Percentiles rank a stretch among this genome's conserved stretches.
Evolutionary conservation across 805 yeast species (phyloP).

Genomic region (Ogataea zsoltii): DNA sequence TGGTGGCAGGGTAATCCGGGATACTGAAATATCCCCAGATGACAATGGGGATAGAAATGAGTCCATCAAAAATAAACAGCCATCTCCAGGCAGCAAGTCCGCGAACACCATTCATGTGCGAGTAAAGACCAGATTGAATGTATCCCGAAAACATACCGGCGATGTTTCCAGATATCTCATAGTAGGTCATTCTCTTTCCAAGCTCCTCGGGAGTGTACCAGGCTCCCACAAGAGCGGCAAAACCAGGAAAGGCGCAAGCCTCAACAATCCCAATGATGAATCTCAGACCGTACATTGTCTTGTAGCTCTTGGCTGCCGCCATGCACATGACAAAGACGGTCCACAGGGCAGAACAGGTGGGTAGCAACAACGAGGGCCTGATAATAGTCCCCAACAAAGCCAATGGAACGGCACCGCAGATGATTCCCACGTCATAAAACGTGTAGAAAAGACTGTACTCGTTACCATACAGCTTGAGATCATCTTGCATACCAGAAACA

Average conservation of each 20-base stretch:
- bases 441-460: conserved; percentile 30
- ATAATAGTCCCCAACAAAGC: conserved; percentile 19
- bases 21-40: conserved; percentile 57
- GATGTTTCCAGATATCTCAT: conserved; percentile 37
- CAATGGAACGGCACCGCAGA: conserved; percentile 21
- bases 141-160: conserved; percentile 57
- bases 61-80: conserved; percentile 67
- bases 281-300: conserved; percentile 42
- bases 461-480: conserved; percentile 55
- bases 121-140: conserved; percentile 55
- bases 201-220: conserved; percentile 46
- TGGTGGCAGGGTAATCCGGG: conserved; percentile 48
- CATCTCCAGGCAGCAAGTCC: conserved; percentile 71
- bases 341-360: conserved; percentile 28
- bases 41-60: conserved; percentile 59
- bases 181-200: conserved; percentile 40
- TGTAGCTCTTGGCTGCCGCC: conserved; percentile 21
- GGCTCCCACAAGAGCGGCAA: conserved; percentile 37
- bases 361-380: conserved; percentile 21
- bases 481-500: conserved; percentile 61
- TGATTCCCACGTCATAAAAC: conserved; percentile 36
- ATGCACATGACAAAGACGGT: conserved; percentile 26
- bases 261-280: conserved; percentile 45
- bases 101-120: conserved; percentile 45
- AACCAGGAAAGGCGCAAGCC: conserved; percentile 42